Percentiles rank a stretch among this genome's conserved stretches.
Conservation (phyloP, 2,329 filamentous ascomycete genomes). For the Cladosporium sphaerospermum region DNA sequence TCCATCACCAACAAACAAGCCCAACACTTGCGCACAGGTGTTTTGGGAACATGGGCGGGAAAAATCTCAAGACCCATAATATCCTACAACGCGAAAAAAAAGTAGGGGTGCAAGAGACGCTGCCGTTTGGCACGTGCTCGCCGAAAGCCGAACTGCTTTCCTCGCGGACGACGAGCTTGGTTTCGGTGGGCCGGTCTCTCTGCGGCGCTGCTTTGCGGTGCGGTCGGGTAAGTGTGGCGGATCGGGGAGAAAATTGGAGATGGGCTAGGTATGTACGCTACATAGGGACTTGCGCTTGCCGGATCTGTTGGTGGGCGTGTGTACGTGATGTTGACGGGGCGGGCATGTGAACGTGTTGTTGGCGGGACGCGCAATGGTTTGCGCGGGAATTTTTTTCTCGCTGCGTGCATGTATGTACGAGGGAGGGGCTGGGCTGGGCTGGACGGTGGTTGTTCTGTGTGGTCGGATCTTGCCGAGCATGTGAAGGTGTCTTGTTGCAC, state of each 20-base stretch:
- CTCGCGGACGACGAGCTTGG: background rate
- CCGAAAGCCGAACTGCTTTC: background rate
- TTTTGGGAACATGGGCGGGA: background rate
- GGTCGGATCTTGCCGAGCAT: no score
- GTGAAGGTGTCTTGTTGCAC: no score
- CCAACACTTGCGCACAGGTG: background rate
- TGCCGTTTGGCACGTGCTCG: background rate
- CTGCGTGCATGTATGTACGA: no score
- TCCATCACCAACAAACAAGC: background rate
- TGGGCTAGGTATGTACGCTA: background rate
- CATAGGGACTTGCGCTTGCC: no score
- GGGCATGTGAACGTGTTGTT: background rate
- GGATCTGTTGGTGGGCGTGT: no score
- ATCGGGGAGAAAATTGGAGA: background rate
- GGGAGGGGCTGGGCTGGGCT: no score
- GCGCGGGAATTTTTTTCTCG: background rate
- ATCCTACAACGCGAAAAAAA: background rate
- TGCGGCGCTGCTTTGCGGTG: background rate
- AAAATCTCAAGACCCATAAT: background rate
- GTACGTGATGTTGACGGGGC: no score
- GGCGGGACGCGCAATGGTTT: background rate
- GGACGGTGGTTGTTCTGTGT: no score
- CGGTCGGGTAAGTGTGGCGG: background rate
- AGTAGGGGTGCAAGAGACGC: background rate
- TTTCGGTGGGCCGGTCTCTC: conserved; percentile 11